Evolutionary conservation across 768 basidiomycete species (phyloP).

Genomic region (Lentinula edodes): DNA sequence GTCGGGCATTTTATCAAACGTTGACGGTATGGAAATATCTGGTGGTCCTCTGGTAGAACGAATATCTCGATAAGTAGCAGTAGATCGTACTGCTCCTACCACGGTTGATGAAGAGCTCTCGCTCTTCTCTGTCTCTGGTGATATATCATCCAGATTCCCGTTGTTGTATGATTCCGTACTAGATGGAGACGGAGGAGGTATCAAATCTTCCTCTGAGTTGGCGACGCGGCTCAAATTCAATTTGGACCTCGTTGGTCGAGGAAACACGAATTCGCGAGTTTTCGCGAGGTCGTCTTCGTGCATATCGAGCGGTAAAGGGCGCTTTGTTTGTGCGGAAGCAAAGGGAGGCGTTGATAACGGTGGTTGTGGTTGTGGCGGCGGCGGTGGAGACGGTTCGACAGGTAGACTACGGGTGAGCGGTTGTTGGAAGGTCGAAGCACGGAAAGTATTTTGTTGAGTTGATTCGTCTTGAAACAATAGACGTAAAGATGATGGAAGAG

Average conservation of each 20-base stretch:
- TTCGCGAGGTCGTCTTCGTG: conserved; percentile 40
- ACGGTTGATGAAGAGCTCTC: conserved; percentile 2
- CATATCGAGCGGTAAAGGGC: conserved; percentile 14
- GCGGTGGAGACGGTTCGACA: conserved; percentile 11
- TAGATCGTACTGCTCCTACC: not conserved
- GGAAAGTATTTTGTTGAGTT: conserved; percentile 34
- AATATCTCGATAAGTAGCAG: conserved; percentile 13
- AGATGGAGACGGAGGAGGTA: not conserved
- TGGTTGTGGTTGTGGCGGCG: conserved; percentile 16
- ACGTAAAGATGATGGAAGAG: conserved; percentile 73
- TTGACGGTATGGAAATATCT: conserved; percentile 21
- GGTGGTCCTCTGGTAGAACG: conserved; percentile 22
- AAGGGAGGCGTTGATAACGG: conserved; percentile 27
- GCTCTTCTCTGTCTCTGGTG: conserved; percentile 2
- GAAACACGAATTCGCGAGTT: conserved; percentile 50
- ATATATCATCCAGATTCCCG: conserved; percentile 1
- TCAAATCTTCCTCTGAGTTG: conserved; percentile 21
- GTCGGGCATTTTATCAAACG: not conserved
- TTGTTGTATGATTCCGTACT: not conserved
- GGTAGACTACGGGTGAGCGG: conserved; percentile 19
- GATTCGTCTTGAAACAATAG: conserved; percentile 66
- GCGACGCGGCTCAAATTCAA: conserved; percentile 20
- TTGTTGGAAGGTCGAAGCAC: conserved; percentile 29
- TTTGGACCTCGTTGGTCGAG: conserved; percentile 29
- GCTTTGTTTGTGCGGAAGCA: conserved; percentile 28